Base-by-base conservation (phyloP, 1,139 yeast species). In the Waltiozyma sp. region DNA sequence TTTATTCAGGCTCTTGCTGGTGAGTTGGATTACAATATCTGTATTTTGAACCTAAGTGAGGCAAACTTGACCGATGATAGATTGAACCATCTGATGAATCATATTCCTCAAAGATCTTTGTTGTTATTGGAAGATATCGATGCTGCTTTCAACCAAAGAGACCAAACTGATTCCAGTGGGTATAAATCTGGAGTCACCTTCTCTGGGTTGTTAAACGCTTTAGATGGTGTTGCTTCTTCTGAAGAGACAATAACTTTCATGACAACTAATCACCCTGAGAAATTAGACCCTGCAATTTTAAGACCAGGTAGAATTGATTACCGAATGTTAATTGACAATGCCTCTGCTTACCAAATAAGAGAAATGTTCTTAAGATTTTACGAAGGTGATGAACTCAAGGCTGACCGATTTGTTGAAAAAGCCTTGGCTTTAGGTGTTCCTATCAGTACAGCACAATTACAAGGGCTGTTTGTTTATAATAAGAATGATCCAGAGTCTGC, bases 191-290 rank as follows among this genome's bases (percentile, higher is more conserved):
- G 96, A 15, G 96, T 93, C 19, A 91, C 99, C 1, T 93, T 91
- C 58, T 85, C 95, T 40, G 99, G 98, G 0, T 69, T 91, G 42
- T 68, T 91, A 48, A 91, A 91, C 60, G 96, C 98, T 0, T 69
- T 91, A 40, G 99, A 91, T 60, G 99, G 98, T 41, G 98, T 91
- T n/a, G 95, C 97, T 2, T 85, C 96, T 39, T 95, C 97, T 1
- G 98, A 91, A 57, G 98, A 91, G 58, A 83, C 96, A 41, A 73
- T 91, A 37, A 91, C 96, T 0, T 91, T 91, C 62, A 91, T 91
- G 98, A 91, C 99, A 15, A 89, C 98, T 19, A 91, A 91, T 62
- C 98, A 91, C 57, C 96, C 96, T 0, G 97, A 91, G 52, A 77
- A 77, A 49, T 69, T 91, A 38, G 99, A 91, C 57, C 88, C 87